Base-by-base conservation (phyloP, 805 yeast genomes). In the Ogataea sp. region DNA sequence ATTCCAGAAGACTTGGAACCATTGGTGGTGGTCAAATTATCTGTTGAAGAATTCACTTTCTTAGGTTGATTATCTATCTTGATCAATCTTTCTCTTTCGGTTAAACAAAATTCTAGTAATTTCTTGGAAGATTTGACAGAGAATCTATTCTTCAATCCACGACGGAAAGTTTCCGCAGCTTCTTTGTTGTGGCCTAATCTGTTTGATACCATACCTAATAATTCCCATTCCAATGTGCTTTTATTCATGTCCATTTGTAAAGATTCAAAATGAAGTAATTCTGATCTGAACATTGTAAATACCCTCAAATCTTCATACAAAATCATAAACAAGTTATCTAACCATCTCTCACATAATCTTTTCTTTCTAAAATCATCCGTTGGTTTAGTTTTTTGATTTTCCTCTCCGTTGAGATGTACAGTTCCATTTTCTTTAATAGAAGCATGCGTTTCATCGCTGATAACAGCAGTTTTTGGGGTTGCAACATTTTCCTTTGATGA, bases 211-310 rank as follows among this genome's bases (percentile, higher is more conserved):
- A 77, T 67, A 2, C 99, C 99, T 45, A 89, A 69, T 27, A 86
- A 67, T 61, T 94, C 96, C 96, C 97, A 89, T 60, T 89, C 97
- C 41, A 83, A 64, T 0, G 96, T 79, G 23, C 81, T 66, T 55
- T 85, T 88, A 50, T 75, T 77, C 58, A 82, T 83, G 32, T 77
- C 79, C 58, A 86, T 70, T 59, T 86, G 85, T 57, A 87, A 95
- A 6, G 94, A 86, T 58, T 83, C 88, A 63, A 83, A 82, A 60
- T 90, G 96, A 45, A 88, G 75, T 48, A 74, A 73, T 57, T 93
- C 96, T 0, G 96, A 88, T 57, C 88, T 89, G 93, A 96, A 90
- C 71, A 86, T 74, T 1, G 96, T 87, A 57, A 84, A 90, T 1
- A 85, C 78, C 52, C 83, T 70, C 51, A 84, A 68, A 55, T 84